Evolutionary conservation across 2,329 filamentous ascomycete species (phyloP).

Genomic region (Leptoxyphium fumago): DNA sequence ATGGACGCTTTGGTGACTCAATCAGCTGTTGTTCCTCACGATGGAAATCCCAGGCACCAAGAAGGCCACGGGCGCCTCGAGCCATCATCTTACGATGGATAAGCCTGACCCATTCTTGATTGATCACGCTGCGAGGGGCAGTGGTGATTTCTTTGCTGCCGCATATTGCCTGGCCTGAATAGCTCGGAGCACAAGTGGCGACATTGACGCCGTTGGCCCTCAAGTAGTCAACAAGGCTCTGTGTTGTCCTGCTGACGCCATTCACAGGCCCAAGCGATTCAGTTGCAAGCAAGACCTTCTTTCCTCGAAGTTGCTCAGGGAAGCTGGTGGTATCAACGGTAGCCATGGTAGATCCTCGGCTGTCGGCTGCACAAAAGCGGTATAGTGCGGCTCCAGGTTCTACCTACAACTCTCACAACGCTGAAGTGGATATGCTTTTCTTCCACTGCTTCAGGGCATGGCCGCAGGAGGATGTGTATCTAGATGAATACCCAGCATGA

Average conservation of each 20-base stretch:
- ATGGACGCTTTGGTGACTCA: conserved; percentile 6
- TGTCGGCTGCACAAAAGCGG: neutral
- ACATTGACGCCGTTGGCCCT: conserved; percentile 49
- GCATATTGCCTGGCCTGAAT: conserved; percentile 34
- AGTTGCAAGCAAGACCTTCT: conserved; percentile 51
- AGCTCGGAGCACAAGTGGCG: conserved; percentile 49
- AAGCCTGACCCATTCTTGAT: conserved; percentile 19
- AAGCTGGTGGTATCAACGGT: conserved; percentile 15
- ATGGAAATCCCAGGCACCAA: conserved; percentile 20
- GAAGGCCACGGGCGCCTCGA: conserved; percentile 18
- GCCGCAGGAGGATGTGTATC: neutral
- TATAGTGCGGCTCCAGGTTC: neutral
- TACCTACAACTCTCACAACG: neutral
- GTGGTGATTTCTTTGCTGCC: conserved; percentile 11
- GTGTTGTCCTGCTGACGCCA: conserved; percentile 56
- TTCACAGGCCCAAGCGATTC: conserved; percentile 61
- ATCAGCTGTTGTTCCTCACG: conserved; percentile 4
- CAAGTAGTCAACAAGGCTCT: conserved; percentile 54
- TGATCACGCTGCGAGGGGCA: conserved; percentile 20
- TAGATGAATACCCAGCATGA: neutral
- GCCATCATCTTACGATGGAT: conserved; percentile 18
- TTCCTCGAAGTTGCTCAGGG: conserved; percentile 38
- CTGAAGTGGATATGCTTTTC: neutral
- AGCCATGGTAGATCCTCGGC: neutral
- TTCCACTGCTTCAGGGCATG: neutral